Evolutionary conservation across 257 asterid species (phyloP).

Genomic region (Plantago elongata): DNA sequence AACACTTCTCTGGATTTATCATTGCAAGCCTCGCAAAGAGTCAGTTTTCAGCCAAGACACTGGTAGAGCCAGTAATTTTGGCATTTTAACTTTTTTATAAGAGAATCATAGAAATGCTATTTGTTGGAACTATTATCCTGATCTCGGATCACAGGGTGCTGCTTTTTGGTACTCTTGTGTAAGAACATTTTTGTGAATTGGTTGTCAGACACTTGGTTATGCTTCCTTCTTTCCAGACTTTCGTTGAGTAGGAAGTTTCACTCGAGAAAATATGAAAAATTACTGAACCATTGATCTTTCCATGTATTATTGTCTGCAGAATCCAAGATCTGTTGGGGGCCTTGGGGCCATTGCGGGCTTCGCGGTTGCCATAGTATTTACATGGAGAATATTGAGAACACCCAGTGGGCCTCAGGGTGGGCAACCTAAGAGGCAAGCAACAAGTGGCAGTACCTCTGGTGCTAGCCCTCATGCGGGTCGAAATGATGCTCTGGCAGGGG

Average conservation of each 20-base stretch:
- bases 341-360: constrained; percentile 79
- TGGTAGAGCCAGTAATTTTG: no score
- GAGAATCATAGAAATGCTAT: no score
- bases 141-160: no score
- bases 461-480: constrained; percentile 34
- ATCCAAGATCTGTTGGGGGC: constrained; percentile 71
- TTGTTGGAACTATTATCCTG: no score
- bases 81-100: no score
- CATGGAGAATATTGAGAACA: constrained; percentile 75
- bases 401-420: constrained; percentile 63
- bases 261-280: neutral
- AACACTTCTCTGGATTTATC: no score
- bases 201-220: neutral
- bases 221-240: neutral
- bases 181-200: neutral
- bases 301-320: constrained; percentile 39
- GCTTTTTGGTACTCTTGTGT: no score
- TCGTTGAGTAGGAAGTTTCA: neutral
- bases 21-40: no score
- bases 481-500: constrained; percentile 33
- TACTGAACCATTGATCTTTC: neutral
- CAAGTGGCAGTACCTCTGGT: constrained; percentile 53
- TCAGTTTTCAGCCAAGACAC: no score
- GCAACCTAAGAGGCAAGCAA: constrained; percentile 56
- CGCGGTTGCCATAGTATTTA: constrained; percentile 76